phyloP scores from a whole-genome alignment of 495 filamentous ascomycete species.

The Penicillium odoratum region DNA sequence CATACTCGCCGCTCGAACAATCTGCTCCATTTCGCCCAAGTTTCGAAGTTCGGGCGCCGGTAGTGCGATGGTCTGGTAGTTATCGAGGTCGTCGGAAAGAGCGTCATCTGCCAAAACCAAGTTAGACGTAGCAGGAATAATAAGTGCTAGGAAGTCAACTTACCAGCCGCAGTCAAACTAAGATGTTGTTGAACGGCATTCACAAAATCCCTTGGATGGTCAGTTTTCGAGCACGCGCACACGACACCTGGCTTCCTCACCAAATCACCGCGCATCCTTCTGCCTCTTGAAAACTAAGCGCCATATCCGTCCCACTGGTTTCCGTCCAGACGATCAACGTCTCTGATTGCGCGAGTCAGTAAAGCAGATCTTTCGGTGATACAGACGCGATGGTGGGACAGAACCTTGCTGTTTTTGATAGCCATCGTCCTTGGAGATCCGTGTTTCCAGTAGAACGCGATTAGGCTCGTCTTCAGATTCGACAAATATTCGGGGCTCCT shows the following conservation, averaged over 20 bases:
- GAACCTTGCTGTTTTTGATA: slow-evolving; percentile 98
- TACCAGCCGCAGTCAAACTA: slow-evolving; percentile 53
- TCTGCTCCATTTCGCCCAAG: slow-evolving; percentile 76
- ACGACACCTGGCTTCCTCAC: slow-evolving; percentile 44
- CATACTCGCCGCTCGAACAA: slow-evolving; percentile 72
- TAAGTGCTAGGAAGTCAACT: slow-evolving; percentile 7
- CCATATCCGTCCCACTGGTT: slow-evolving; percentile 85
- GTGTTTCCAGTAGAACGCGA: slow-evolving; percentile 80
- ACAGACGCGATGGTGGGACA: slow-evolving; percentile 20
- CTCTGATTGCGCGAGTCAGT: slow-evolving; percentile 55
- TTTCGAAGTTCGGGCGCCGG: slow-evolving; percentile 77
- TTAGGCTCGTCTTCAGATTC: slow-evolving; percentile 89
- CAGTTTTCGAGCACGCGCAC: slow-evolving; percentile 8
- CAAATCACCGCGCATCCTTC: slow-evolving; percentile 93
- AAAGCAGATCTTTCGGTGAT: slow-evolving; percentile 13
- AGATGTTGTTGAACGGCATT: slow-evolving; percentile 73
- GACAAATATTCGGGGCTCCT: slow-evolving; percentile 86
- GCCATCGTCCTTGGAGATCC: slow-evolving; percentile 89
- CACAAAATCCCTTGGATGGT: slow-evolving; percentile 79
- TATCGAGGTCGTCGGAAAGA: slow-evolving; percentile 86
- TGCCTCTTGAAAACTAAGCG: slow-evolving; percentile 95
- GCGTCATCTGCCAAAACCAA: slow-evolving; percentile 65
- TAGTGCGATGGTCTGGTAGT: slow-evolving; percentile 65
- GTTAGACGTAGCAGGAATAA: slow-evolving; percentile 4
- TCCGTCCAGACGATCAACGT: slow-evolving; percentile 99